phyloP scores from a whole-genome alignment of 352 stramenopile genomes.

The Pythium aristosporum region DNA sequence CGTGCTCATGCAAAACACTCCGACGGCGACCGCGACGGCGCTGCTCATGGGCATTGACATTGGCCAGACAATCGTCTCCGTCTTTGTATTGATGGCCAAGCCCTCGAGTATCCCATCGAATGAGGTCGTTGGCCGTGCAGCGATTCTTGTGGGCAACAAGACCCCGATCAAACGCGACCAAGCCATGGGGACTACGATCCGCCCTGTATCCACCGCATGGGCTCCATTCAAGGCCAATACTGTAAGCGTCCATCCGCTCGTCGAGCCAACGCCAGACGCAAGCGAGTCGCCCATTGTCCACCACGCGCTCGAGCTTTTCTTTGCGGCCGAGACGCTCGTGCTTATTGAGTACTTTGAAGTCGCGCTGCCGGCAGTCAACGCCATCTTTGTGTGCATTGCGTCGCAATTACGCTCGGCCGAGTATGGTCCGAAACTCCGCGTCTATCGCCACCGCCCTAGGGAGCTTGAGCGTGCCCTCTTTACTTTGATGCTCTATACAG shows the following conservation, averaged over 20 bases:
- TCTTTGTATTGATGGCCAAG: conserved; percentile 18
- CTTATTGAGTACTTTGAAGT: conserved; percentile 25
- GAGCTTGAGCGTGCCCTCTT: conserved; percentile 41
- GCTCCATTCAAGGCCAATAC: background rate
- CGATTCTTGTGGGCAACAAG: background rate
- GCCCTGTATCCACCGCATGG: background rate
- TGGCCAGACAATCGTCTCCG: background rate
- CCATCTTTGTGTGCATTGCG: background rate
- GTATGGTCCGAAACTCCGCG: conserved; percentile 47
- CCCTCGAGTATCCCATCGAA: background rate
- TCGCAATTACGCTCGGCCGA: conserved; percentile 29
- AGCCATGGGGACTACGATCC: background rate
- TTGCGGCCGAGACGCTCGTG: conserved; percentile 9
- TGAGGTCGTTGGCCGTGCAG: background rate
- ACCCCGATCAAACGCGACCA: background rate
- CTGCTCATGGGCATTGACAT: conserved; percentile 21
- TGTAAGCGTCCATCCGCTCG: background rate
- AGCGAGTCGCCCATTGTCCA: background rate
- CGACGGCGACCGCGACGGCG: conserved; percentile 5
- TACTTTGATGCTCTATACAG: background rate
- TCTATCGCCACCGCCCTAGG: conserved; percentile 41
- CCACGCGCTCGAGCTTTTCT: conserved; percentile 9
- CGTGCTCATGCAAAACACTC: conserved; percentile 23
- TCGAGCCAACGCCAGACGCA: background rate
- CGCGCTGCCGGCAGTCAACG: conserved; percentile 9